phyloP scores from a whole-genome alignment of 2,329 filamentous ascomycete species.

The Alternaria dauci region DNA sequence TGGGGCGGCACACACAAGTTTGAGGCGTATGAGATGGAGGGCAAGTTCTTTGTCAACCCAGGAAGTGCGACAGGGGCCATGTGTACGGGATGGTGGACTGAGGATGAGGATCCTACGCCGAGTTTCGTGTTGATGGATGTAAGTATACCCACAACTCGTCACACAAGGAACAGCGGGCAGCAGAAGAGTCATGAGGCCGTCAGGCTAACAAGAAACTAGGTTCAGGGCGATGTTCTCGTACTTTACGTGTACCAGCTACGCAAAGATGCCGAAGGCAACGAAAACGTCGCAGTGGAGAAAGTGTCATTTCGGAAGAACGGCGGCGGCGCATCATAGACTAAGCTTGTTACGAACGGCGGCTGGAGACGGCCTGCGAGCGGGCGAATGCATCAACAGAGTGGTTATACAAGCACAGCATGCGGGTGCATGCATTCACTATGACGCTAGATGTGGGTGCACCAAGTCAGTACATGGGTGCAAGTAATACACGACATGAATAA shows the following conservation, averaged over 20 bases:
- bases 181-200: background rate
- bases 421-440: slow-evolving; percentile 10
- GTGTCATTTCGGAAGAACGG: slow-evolving; percentile 63
- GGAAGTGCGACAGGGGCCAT: slow-evolving; percentile 73
- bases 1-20: slow-evolving; percentile 76
- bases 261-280: slow-evolving; percentile 61
- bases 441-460: background rate
- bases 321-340: slow-evolving; percentile 48
- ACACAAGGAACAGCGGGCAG: background rate
- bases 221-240: slow-evolving; percentile 94
- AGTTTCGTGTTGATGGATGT: slow-evolving; percentile 99
- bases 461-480: slow-evolving; percentile 2
- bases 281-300: slow-evolving; percentile 65
- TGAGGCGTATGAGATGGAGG: slow-evolving; percentile 76
- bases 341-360: slow-evolving; percentile 5
- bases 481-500: slow-evolving; percentile 14
- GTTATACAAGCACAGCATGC: slow-evolving; percentile 4
- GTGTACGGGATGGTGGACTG: slow-evolving; percentile 66
- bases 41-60: slow-evolving; percentile 75
- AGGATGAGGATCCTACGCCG: slow-evolving; percentile 74
- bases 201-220: slow-evolving; percentile 61
- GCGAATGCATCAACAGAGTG: background rate
- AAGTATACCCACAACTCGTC: slow-evolving; percentile 54
- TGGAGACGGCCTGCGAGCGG: slow-evolving; percentile 21
- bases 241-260: slow-evolving; percentile 83